A percentile compares a stretch with the other conserved stretches of the same genome.
These are phyloP conservation scores for Mycena kentingensis DNA, from an alignment of 768 basidiomycete species.

Conservation along the genomic window DNA sequence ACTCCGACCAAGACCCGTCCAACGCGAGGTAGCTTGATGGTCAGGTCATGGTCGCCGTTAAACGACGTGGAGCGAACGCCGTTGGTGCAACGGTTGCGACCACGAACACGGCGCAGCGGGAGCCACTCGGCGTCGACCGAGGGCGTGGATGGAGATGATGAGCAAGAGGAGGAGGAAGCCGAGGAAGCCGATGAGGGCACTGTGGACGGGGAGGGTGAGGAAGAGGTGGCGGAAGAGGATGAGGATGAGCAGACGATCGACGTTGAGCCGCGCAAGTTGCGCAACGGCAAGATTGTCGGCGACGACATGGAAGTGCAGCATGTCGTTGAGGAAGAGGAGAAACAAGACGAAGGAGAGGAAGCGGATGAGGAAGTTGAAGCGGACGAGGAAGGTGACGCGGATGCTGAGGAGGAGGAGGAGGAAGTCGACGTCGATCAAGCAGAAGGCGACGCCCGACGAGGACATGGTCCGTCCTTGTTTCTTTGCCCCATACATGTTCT, in stretches of 20 bases:
- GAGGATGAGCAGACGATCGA: slow-evolving; percentile 43
- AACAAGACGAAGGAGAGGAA: slow-evolving; percentile 41
- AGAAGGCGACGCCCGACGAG: too few relatives aligned
- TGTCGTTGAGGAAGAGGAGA: slow-evolving; percentile 38
- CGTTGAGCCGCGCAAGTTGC: slow-evolving; percentile 53
- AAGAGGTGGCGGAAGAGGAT: slow-evolving; percentile 40
- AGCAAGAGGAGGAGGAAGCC: too few relatives aligned
- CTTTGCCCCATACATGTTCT: slow-evolving; percentile 12
- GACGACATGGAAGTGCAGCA: slow-evolving; percentile 44
- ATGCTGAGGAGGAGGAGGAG: slow-evolving; percentile 28
- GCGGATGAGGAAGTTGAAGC: slow-evolving; percentile 37
- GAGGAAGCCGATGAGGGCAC: too few relatives aligned
- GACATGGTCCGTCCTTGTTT: slow-evolving; percentile 47
- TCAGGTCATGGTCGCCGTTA: slow-evolving; percentile 8
- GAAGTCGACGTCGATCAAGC: too few relatives aligned
- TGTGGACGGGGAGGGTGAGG: too few relatives aligned
- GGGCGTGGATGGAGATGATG: slow-evolving; percentile 63
- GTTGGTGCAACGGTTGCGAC: slow-evolving; percentile 59
- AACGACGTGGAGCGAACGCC: slow-evolving; percentile 57
- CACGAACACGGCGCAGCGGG: slow-evolving; percentile 43
- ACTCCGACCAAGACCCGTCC: slow-evolving; percentile 13
- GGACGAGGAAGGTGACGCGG: slow-evolving; percentile 38
- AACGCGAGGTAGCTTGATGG: slow-evolving; percentile 9
- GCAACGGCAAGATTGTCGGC: slow-evolving; percentile 71
- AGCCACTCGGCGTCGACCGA: slow-evolving; percentile 59